These are phyloP conservation scores for Euryodendron excelsum DNA, from an alignment of 148 eudicot species.

Conservation along the genomic window DNA sequence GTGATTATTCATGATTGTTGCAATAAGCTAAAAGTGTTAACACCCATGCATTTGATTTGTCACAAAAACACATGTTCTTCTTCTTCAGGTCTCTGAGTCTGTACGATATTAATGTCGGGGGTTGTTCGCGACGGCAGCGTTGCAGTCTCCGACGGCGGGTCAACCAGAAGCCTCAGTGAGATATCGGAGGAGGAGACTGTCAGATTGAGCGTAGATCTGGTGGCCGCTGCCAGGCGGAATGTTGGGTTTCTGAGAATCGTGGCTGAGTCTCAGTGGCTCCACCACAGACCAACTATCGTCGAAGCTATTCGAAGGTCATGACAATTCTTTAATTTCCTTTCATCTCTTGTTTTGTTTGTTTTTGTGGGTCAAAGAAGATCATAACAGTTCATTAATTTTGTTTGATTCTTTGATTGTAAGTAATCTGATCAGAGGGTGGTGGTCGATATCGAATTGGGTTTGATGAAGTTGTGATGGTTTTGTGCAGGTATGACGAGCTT, in stretches of 20 bases:
- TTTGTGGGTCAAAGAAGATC: too few species aligned
- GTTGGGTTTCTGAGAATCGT: slow-evolving; percentile 64
- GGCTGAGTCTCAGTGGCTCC: slow-evolving; percentile 62
- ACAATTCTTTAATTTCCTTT: not conserved
- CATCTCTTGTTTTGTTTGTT: not conserved
- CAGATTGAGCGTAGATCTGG: slow-evolving; percentile 54
- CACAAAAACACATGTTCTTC: too few species aligned
- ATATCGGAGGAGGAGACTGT: slow-evolving; percentile 40
- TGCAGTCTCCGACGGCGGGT: slow-evolving; percentile 36
- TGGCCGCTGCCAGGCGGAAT: slow-evolving; percentile 67
- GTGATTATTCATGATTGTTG: too few species aligned
- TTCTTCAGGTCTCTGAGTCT: too few species aligned
- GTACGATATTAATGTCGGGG: slow-evolving; percentile 33
- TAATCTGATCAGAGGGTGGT: slow-evolving; percentile 8
- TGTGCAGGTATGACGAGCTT: slow-evolving; percentile 72
- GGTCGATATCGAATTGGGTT: not conserved
- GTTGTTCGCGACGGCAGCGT: not conserved
- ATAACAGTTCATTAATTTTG: not conserved
- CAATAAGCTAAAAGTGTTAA: too few species aligned
- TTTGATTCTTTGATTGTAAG: not conserved
- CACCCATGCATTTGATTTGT: too few species aligned
- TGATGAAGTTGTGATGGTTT: not conserved
- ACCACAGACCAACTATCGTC: slow-evolving; percentile 36
- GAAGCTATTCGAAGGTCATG: slow-evolving; percentile 66
- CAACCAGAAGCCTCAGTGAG: slow-evolving; percentile 52